Evolutionary conservation across 2,329 filamentous ascomycete genomes (phyloP).

Genomic region (Trichophyton rubrum): DNA sequence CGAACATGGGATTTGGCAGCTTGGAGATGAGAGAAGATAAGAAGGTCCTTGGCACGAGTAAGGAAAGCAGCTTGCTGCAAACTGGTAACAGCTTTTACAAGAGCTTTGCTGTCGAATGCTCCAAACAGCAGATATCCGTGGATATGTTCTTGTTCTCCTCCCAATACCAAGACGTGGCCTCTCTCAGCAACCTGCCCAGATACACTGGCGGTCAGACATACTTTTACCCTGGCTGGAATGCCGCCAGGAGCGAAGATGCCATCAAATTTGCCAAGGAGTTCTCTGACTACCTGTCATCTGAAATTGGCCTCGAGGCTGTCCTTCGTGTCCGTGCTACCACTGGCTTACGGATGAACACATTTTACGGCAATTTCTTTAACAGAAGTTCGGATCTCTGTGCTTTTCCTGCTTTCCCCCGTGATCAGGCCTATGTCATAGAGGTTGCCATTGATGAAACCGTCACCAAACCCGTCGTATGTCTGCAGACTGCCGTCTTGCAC

Average conservation of each 20-base stretch:
- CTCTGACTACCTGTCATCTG: constrained; percentile 88
- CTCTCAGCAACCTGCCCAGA: constrained; percentile 82
- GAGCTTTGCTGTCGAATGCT: constrained; percentile 96
- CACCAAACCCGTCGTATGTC: constrained; percentile 78
- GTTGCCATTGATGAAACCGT: constrained; percentile 95
- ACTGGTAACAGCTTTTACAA: constrained; percentile 97
- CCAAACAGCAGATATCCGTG: constrained; percentile 95
- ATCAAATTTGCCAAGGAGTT: constrained; percentile 97
- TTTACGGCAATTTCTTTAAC: constrained; percentile 99
- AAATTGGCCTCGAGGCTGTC: constrained; percentile 92
- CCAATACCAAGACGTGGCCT: constrained; percentile 94
- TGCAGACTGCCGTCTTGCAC: constrained; percentile 90
- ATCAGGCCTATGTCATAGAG: constrained; percentile 95
- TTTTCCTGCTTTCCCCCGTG: constrained; percentile 93
- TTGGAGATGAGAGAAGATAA: constrained; percentile 93
- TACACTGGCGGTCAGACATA: constrained; percentile 97
- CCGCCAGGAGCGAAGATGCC: constrained; percentile 81
- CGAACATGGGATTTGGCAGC: constrained; percentile 80
- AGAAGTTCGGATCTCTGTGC: constrained; percentile 93
- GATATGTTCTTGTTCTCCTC: constrained; percentile 97
- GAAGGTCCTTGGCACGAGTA: constrained; percentile 84
- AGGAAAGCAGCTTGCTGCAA: constrained; percentile 76
- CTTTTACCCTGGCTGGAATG: constrained; percentile 98
- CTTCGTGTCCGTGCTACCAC: constrained; percentile 90
- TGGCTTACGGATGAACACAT: constrained; percentile 88